A percentile compares a stretch with the other conserved stretches of the same genome.
These are phyloP conservation scores for Neurospora pannonica DNA, from an alignment of 495 filamentous ascomycete species.

Conservation along the genomic window DNA sequence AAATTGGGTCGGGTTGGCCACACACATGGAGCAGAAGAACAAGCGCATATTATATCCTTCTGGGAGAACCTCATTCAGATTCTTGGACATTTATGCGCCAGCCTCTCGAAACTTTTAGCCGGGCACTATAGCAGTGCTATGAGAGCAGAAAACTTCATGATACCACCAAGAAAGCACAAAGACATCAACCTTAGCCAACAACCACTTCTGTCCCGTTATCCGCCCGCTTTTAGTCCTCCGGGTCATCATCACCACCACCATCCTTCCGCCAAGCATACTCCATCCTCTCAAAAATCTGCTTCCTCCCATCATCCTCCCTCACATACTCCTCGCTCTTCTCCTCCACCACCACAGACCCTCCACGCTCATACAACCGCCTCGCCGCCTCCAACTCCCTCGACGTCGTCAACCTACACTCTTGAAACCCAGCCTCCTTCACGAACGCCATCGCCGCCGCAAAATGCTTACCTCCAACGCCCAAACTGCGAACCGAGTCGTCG, in stretches of 20 bases:
- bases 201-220: neutral
- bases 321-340: conserved; percentile 2
- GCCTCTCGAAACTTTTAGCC: neutral
- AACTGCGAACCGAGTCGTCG: conserved; percentile 14
- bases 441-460: conserved; percentile 22
- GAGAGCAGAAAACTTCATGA: neutral
- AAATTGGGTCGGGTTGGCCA: neutral
- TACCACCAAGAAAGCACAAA: neutral
- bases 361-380: conserved; percentile 16
- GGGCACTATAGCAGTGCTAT: neutral
- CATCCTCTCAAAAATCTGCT: neutral
- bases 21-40: neutral
- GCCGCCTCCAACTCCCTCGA: conserved; percentile 11
- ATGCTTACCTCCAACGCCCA: conserved; percentile 19
- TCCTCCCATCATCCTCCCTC: neutral
- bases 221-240: neutral
- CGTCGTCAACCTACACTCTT: conserved; percentile 17
- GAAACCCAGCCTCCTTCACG: conserved; percentile 14
- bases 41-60: neutral
- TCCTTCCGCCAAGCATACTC: conserved; percentile 15
- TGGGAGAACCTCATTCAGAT: neutral
- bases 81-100: neutral
- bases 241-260: neutral
- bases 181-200: neutral
- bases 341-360: conserved; percentile 14